phyloP scores from a whole-genome alignment of 2,329 filamentous ascomycete genomes.

The Trichothecium sympodiale region DNA sequence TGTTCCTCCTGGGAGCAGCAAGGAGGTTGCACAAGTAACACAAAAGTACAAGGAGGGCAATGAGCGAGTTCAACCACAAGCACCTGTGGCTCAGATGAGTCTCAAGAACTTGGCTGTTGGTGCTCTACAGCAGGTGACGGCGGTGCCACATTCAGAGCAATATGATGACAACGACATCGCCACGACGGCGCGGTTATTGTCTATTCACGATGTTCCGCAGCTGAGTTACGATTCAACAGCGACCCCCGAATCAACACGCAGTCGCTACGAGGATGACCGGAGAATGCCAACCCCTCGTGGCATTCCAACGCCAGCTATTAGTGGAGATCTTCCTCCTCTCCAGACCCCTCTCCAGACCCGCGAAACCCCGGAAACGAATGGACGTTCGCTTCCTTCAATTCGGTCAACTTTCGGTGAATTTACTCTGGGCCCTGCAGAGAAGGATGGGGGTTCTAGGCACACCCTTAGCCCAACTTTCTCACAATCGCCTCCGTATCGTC shows the following conservation, averaged over 20 bases:
- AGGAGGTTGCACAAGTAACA: too few species aligned
- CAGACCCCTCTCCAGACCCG: slow-evolving; percentile 24
- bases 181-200: slow-evolving; percentile 1
- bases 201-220: slow-evolving; percentile 1
- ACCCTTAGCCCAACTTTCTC: slow-evolving; percentile 15
- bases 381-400: slow-evolving; percentile 22
- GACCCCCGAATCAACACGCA: too few species aligned
- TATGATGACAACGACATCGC: slow-evolving; percentile 3
- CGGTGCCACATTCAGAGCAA: background rate
- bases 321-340: slow-evolving; percentile 19
- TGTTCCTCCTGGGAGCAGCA: too few species aligned
- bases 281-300: too few species aligned
- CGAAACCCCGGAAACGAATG: slow-evolving; percentile 2
- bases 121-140: background rate
- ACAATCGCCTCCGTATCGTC: slow-evolving; percentile 24
- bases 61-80: too few species aligned
- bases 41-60: too few species aligned
- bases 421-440: slow-evolving; percentile 17
- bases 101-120: slow-evolving; percentile 2
- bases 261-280: too few species aligned
- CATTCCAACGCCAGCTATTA: too few species aligned
- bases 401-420: slow-evolving; percentile 24
- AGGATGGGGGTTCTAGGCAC: slow-evolving; percentile 15
- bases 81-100: background rate
- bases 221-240: too few species aligned